Evolutionary conservation across 805 yeast species (phyloP).

Genomic region (Pichia occidentalis): DNA sequence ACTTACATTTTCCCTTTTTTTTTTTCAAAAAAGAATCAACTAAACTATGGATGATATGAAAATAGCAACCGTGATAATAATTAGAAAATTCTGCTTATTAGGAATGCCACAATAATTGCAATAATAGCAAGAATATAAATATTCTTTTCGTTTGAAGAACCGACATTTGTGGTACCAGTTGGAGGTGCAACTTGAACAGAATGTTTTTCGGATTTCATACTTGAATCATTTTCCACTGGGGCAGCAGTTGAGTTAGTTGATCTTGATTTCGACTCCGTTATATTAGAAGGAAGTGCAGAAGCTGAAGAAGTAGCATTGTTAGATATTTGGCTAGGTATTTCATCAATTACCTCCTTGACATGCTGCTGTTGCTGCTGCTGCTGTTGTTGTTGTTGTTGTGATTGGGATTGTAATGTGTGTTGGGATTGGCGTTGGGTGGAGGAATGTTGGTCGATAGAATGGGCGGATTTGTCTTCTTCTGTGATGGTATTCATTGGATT

Average conservation of each 20-base stretch:
- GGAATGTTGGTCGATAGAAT: conserved; percentile 4
- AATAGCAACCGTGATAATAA: neutral
- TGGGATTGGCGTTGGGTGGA: neutral
- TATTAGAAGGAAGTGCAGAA: no score
- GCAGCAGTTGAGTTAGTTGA: neutral
- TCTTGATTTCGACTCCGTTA: conserved; percentile 5
- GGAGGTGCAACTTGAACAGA: conserved; percentile 6
- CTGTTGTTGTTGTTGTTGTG: conserved; percentile 6
- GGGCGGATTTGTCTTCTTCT: conserved; percentile 22
- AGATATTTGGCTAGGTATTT: no score
- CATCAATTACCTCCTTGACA: no score
- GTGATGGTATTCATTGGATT: conserved; percentile 27
- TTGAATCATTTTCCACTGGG: neutral
- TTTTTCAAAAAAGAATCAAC: no score
- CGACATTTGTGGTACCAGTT: conserved; percentile 6
- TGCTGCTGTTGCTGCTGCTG: conserved; percentile 10
- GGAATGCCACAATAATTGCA: conserved; percentile 18
- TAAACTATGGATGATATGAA: no score
- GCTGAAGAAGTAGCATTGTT: no score
- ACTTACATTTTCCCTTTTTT: no score
- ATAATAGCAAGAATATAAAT: conserved; percentile 18
- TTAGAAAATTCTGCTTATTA: conserved; percentile 17
- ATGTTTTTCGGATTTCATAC: neutral
- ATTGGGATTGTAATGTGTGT: neutral
- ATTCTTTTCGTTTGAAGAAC: conserved; percentile 12